Evolutionary conservation across 768 basidiomycete genomes (phyloP).

Genomic region (Lepiota venenata): DNA sequence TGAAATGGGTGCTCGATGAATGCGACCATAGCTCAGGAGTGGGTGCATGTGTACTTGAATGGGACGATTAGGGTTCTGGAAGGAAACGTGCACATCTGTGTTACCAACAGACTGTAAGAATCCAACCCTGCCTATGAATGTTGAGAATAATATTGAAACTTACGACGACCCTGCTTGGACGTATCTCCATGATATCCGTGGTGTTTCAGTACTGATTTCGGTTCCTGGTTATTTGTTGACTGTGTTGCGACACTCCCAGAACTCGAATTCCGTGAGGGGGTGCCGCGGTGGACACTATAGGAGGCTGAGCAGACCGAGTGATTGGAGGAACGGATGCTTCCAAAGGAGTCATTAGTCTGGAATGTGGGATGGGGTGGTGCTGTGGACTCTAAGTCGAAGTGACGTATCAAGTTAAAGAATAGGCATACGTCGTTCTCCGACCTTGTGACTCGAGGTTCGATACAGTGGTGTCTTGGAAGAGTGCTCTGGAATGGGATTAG

Average conservation of each 20-base stretch:
- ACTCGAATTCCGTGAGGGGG: constrained; percentile 35
- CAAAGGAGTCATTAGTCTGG: constrained; percentile 22
- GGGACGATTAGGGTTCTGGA: constrained; percentile 30
- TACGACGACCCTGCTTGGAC: constrained; percentile 35
- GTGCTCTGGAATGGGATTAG: constrained; percentile 16
- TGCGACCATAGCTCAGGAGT: constrained; percentile 51
- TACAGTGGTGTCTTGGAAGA: constrained; percentile 25
- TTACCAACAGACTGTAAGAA: not conserved
- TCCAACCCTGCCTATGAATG: not conserved
- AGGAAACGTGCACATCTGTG: constrained; percentile 30
- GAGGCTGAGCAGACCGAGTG: constrained; percentile 39
- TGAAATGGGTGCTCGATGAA: constrained; percentile 57
- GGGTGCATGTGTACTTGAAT: constrained; percentile 58
- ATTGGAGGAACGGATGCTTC: constrained; percentile 47
- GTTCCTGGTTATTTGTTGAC: constrained; percentile 23
- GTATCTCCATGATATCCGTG: constrained; percentile 38
- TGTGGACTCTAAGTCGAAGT: constrained; percentile 13
- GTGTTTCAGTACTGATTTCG: constrained; percentile 44
- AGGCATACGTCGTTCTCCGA: constrained; percentile 41
- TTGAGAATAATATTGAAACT: constrained; percentile 13
- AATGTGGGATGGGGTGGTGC: constrained; percentile 22
- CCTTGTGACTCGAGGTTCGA: constrained; percentile 40
- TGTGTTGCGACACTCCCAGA: constrained; percentile 32
- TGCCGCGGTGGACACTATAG: constrained; percentile 23
- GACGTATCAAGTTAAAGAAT: constrained; percentile 1